Base-by-base conservation (phyloP, 148 eudicot species). In the Oxyria digyna region DNA sequence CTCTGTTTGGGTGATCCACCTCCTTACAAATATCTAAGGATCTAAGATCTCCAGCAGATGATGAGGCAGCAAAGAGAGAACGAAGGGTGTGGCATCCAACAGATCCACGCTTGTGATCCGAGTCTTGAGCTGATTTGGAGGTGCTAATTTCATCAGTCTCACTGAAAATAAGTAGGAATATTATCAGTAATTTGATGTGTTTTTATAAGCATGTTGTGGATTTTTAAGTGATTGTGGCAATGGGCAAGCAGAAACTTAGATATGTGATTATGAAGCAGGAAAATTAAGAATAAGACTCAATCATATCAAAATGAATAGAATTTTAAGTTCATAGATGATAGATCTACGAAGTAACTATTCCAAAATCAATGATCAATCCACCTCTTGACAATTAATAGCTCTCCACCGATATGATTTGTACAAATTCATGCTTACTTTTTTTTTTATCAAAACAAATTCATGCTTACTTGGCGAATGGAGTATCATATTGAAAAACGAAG, bases 1-100 rank as follows among this genome's bases (percentile, higher is more conserved):
- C 87, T 64, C 82, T 85, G 63, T 81, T 79, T 0, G 91, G 84
- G 4, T 78, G 85, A 43, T 76, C 45, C 59, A 73, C 77, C 48
- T 88, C 78, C 68, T 77, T 81, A 54, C 79, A 83, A 76, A 73
- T 29, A 55, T 81, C 84, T 20, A 80, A 79, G 49, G 77, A 74
- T 78, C 92, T 78, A 69, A 84, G 69, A 67, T 89, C 97, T 59
- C 65, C 65, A 59, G 18, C 37, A 1, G 65, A 59, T 14, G 37
- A 3, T 27, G 65, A 59, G 65, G 65, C 65, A 13, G 65, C 65
- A 59, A 59, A 59, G 20, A 59, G 65, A 29, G 65, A 59, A 14
- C 65, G 65, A 26, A 59, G 65, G 3, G 37, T 59, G 18, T 29
- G 65, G 13, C 35, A 31, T 59, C 65, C 38, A 59, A 3, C n/a